A percentile compares a stretch with the other conserved stretches of the same genome.
Conservation (phyloP, 441 rosid genomes). For the Erodium moschatum region DNA sequence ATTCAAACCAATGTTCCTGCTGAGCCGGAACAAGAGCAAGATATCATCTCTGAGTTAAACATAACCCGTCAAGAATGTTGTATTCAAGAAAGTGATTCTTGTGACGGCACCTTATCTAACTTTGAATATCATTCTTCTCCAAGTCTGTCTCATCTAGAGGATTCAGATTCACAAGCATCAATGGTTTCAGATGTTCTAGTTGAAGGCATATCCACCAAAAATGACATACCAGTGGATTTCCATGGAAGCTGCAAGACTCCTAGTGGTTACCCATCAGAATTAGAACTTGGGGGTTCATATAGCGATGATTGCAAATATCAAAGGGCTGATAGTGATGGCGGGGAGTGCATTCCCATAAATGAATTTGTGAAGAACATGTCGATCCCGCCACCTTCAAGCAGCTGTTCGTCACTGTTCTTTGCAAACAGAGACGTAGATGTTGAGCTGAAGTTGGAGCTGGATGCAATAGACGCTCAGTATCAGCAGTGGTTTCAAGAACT, state of each 20-base stretch:
- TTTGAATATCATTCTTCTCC: constrained; percentile 5
- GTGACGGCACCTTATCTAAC: constrained; percentile 15
- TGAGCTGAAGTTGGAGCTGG: constrained; percentile 40
- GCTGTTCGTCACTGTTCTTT: constrained; percentile 28
- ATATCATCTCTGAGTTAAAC: constrained; percentile 15
- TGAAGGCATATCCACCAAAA: constrained; percentile 15
- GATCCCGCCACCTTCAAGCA: constrained; percentile 23
- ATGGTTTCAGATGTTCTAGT: constrained; percentile 31
- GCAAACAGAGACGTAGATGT: constrained; percentile 32
- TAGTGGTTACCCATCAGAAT: constrained; percentile 25
- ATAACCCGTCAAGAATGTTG: constrained; percentile 16
- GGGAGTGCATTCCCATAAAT: constrained; percentile 18
- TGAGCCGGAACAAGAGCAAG: constrained; percentile 22
- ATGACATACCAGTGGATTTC: constrained; percentile 23
- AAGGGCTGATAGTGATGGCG: constrained; percentile 13
- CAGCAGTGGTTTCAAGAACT: constrained; percentile 43
- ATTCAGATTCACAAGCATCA: constrained; percentile 43
- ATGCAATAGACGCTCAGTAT: constrained; percentile 42
- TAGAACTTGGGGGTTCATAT: constrained; percentile 24
- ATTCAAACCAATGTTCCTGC: constrained; percentile 22
- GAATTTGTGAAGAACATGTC: constrained; percentile 18
- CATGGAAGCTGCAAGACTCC: constrained; percentile 30
- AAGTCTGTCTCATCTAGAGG: constrained; percentile 26
- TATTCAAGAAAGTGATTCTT: constrained; percentile 15
- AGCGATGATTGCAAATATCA: constrained; percentile 12